Percentiles rank a stretch among this genome's conserved stretches.
These are phyloP conservation scores for Eragrostis curvula DNA, from an alignment of 176 grass and related monocot species.

Conservation along the genomic window DNA sequence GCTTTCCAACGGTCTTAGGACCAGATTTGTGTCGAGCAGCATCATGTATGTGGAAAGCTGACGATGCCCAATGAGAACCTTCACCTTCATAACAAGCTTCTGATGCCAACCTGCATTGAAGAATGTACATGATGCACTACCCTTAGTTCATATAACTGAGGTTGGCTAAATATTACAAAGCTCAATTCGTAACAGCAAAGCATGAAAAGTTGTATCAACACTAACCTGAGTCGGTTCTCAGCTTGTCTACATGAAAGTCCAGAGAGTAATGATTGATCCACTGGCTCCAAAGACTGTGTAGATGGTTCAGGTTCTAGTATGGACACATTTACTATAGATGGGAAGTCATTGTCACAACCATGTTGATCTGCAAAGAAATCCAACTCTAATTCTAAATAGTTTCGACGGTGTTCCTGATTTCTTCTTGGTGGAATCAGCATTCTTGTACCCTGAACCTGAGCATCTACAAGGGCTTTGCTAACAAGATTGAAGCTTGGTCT, in stretches of 20 bases:
- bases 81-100: constrained; percentile 89
- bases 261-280: constrained; percentile 39
- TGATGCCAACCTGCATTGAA: constrained; percentile 70
- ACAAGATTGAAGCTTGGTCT: constrained; percentile 63
- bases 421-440: constrained; percentile 33
- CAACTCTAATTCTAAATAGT: constrained; percentile 78
- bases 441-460: constrained; percentile 46
- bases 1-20: constrained; percentile 69
- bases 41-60: constrained; percentile 68
- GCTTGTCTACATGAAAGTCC: constrained; percentile 53
- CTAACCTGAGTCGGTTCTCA: constrained; percentile 87
- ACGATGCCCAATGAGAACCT: constrained; percentile 77
- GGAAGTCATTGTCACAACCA: constrained; percentile 58
- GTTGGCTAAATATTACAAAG: constrained; percentile 11
- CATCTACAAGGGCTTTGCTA: constrained; percentile 65
- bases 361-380: constrained; percentile 54
- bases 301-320: constrained; percentile 57
- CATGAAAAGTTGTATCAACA: constrained; percentile 1
- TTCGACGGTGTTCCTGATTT: constrained; percentile 36
- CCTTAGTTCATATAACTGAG: constrained; percentile 2
- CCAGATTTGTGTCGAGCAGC: constrained; percentile 52
- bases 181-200: constrained; percentile 4
- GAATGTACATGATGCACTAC: constrained; percentile 33
- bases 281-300: constrained; percentile 34
- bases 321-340: constrained; percentile 65